Conservation (phyloP, 176 grass and related monocot species). For the Cocos nucifera region DNA sequence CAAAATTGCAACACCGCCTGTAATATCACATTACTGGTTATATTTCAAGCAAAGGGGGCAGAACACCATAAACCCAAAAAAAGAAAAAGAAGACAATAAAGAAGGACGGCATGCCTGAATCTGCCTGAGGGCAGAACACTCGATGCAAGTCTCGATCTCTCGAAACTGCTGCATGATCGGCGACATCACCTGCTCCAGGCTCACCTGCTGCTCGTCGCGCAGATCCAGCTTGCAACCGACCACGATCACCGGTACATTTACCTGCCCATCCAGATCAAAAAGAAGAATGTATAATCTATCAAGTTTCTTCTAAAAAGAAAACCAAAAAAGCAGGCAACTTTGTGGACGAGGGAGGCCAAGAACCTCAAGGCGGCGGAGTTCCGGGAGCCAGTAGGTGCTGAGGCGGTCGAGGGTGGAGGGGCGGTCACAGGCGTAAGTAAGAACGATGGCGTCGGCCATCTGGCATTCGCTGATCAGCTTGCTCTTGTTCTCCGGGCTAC, state of each 20-base stretch:
- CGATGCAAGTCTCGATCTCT: conserved; percentile 97
- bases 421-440: conserved; percentile 80
- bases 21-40: too few relatives aligned
- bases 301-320: too few relatives aligned
- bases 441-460: conserved; percentile 70
- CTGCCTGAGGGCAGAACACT: conserved; percentile 90
- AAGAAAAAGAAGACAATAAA: not conserved
- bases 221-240: conserved; percentile 96
- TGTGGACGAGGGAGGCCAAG: too few relatives aligned
- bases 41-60: too few relatives aligned
- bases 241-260: conserved; percentile 74
- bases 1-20: too few relatives aligned
- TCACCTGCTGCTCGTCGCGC: conserved; percentile 76
- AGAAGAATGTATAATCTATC: too few relatives aligned
- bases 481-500: conserved; percentile 69
- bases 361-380: conserved; percentile 80
- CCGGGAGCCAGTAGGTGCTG: conserved; percentile 84
- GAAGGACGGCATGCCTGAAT: conserved; percentile 47
- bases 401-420: conserved; percentile 71
- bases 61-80: too few relatives aligned
- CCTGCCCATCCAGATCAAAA: conserved; percentile 15
- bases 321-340: too few relatives aligned
- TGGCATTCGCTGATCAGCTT: conserved; percentile 90
- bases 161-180: conserved; percentile 91
- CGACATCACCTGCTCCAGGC: conserved; percentile 90